Base-by-base conservation (phyloP, 495 filamentous ascomycete species). In the Hyphodiscus hymeniophilus region DNA sequence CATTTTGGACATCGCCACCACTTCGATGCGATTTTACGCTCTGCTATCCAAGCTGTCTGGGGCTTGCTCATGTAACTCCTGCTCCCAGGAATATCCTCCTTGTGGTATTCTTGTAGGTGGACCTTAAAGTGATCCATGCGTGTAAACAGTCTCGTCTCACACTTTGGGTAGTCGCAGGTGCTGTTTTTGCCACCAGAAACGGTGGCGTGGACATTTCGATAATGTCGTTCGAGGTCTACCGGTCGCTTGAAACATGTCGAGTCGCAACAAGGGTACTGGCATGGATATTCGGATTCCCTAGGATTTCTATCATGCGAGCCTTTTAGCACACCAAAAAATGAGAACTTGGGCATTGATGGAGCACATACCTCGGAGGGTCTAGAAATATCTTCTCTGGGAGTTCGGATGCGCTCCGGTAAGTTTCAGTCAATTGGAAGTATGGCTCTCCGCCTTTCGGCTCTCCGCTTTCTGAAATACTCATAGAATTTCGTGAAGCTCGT, bases 1-100 rank as follows among this genome's bases (percentile, higher is more conserved):
- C 72, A 75, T 17, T 58, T 61, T 16, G 61, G 56, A 47, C 73
- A 76, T 7, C 73, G 61, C 70, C 70, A 76, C 66, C 72, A 69
- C 6, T 59, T 58, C 13, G n/a, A n/a, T 8, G 45, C 24, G 39
- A 74, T 51, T 3, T 55, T 57, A 21, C 66, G 61, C 23, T 63
- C 32, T 38, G 5, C 59, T 54, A 62, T 52, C 61, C 65, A 30
- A 22, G 22, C 7, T 1, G 28, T 48, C 39, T 59, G 42, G 21
- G 35, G 40, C 33, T 23, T 32, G 10, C 2, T 32, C 39, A n/a
- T n/a, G n/a, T 5, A 28, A 10, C 26, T 2, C 6, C 28, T 62
- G 32, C 55, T 33, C 30, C n/a, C 45, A 51, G 8, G 42, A n/a
- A 76, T 53, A 49, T 76, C 73, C 52, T 78, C 74, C 17, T 57